Evolutionary conservation across 139 green algal species (phyloP), one percentile per base, ranked within the genome.

Genomic region (Mychonastes homosphaera): DNA sequence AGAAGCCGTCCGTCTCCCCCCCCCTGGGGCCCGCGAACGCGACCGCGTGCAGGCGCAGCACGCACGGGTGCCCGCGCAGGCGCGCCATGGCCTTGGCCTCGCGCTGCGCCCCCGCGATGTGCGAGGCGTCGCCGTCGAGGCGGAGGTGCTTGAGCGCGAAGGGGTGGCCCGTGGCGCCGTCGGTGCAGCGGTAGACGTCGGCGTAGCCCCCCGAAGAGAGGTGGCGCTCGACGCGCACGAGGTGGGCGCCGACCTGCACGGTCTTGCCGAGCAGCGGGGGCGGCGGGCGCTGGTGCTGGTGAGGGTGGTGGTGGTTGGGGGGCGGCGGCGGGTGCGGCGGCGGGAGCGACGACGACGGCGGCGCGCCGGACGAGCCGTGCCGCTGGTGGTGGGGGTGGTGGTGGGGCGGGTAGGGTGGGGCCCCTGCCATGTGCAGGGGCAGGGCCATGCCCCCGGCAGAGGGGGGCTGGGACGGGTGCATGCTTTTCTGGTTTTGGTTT

Each of bases 101-200:
- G 23, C 62, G 64, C 46, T 67, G 62, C 26, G 83, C 73, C 16
- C 78, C 68, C 2, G 29, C 40, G 6, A 82, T 66, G 0, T 70
- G 56, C n/a, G 88, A 75, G 0, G 40, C 35, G 26, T 90, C 78
- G 3, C 65, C 78, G 21, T 30, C 54, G 24, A 93, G 48, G 8
- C 75, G 64, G 33, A 89, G 72, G 58, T 93, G 86, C 64, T 95
- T 93, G 1, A 95, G 69, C 0, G 86, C 86, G 47, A 75, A 89
- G 0, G 53, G 38, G 9, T 58, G 23, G 3, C 69, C 56, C 2
- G 52, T 79, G 21, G 38, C 68, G 28, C 59, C 41, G 50, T 88
- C 81, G 10, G 38, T 52, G 8, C 64, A 78, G 12, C 69, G 64
- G 63, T 91, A 92, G 18, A 94, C 84, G 44, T 63, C 77, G 3